Evolutionary conservation across 495 filamentous ascomycete species (phyloP).

Genomic region (Chlorociboria aeruginascens): DNA sequence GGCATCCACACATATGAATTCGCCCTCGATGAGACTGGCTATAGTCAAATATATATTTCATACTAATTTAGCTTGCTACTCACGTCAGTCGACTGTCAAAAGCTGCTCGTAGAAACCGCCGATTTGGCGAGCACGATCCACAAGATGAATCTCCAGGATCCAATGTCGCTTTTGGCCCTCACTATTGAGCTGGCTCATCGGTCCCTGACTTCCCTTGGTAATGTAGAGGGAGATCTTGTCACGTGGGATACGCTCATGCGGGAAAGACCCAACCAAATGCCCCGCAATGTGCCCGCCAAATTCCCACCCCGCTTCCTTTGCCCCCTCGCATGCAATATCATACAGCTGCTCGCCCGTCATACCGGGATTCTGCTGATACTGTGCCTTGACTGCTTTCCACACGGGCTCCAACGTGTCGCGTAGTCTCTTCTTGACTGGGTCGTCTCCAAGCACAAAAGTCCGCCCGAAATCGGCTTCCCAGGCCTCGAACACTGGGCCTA

Average conservation of each 20-base stretch:
- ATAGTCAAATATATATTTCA: too few relatives aligned
- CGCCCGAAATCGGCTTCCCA: conserved; percentile 42
- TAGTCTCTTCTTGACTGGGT: conserved; percentile 30
- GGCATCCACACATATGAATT: too few relatives aligned
- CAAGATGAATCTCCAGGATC: conserved; percentile 40
- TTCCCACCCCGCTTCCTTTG: conserved; percentile 23
- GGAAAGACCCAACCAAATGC: conserved; percentile 21
- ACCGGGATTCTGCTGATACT: conserved; percentile 23
- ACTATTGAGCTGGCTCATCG: conserved; percentile 25
- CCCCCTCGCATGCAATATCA: conserved; percentile 21
- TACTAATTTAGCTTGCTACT: background rate
- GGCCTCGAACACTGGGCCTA: conserved; percentile 38
- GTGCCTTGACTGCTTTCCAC: conserved; percentile 29
- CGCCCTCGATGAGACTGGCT: too few relatives aligned
- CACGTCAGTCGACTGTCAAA: conserved; percentile 23
- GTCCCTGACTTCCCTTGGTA: conserved; percentile 27
- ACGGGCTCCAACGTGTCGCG: conserved; percentile 32
- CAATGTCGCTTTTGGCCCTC: conserved; percentile 34
- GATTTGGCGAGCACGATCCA: conserved; percentile 24
- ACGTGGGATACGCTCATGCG: conserved; percentile 37
- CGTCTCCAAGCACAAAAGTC: conserved; percentile 34
- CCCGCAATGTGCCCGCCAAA: conserved; percentile 33
- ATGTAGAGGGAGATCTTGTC: conserved; percentile 32
- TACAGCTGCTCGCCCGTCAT: conserved; percentile 35
- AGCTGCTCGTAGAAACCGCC: conserved; percentile 35